Evolutionary conservation across 108 stramenopile genomes (phyloP).

Genomic region (Nannochloropsis salina): DNA sequence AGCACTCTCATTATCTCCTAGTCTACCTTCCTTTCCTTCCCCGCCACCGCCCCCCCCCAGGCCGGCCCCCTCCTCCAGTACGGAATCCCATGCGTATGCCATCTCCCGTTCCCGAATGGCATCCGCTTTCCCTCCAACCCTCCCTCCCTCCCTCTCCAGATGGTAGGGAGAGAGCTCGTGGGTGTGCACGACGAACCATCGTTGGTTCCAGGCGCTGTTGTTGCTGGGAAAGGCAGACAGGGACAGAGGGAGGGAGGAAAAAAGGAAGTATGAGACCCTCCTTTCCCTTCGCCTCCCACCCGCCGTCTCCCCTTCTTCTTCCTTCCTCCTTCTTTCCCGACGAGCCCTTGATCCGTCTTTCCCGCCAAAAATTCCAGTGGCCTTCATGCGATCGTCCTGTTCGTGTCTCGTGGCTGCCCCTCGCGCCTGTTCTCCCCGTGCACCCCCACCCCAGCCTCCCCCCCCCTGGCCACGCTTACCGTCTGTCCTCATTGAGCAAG

Average conservation of each 20-base stretch:
- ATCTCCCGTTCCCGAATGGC: neutral
- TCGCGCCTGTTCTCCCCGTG: too few species aligned
- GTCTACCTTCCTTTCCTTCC: neutral
- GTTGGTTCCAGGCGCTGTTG: conserved; percentile 19
- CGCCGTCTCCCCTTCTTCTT: neutral
- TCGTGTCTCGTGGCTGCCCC: too few species aligned
- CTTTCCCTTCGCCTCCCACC: neutral
- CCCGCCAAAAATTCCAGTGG: too few species aligned
- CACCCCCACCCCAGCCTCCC: neutral
- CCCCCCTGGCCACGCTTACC: neutral
- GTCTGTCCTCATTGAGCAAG: neutral
- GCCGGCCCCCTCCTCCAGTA: neutral
- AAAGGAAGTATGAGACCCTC: neutral
- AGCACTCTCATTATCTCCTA: neutral
- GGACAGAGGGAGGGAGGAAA: neutral
- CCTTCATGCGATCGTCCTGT: too few species aligned
- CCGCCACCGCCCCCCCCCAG: neutral
- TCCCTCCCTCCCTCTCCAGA: neutral
- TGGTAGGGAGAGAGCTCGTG: conserved; percentile 12
- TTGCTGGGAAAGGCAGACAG: neutral
- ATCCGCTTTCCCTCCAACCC: neutral
- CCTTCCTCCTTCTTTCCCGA: neutral
- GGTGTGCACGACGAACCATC: conserved; percentile 9
- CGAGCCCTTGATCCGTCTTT: too few species aligned
- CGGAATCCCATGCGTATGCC: neutral